Evolutionary conservation across 2,329 filamentous ascomycete genomes (phyloP), one percentile per base, ranked within the genome.

Genomic region (Colletotrichum lini): DNA sequence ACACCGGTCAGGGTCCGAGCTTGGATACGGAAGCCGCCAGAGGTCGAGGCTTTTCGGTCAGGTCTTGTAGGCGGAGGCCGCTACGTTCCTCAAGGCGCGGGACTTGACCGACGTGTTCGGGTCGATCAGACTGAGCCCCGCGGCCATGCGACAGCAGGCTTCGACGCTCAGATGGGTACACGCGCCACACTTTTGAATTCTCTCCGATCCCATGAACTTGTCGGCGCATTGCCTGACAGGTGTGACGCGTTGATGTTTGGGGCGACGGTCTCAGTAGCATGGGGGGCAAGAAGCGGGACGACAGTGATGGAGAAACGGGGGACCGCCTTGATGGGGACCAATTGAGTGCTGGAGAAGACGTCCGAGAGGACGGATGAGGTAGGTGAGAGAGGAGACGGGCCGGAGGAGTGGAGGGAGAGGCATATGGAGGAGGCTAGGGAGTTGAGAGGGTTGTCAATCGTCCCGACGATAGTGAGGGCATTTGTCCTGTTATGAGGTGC

Each of bases 51-150:
- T 40, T 38, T 38, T 30, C 9, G 53, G 35, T 6, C 53, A 18
- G 3, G 2, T 40, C 21, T 26, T 13, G 15, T 23, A 13, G 52
- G 47, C 52, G 16, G 16, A 38, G 35, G 35, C 9, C 35, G 35
- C 9, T 2, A 52, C 38, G 42, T 45, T 12, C 6, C 8, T 9
- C 6, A n/a, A 16, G n/a, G n/a, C 6, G 45, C 44, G 61, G 63
- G 42, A 18, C 4, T 50, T n/a, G 44, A 7, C 38, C 59, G 47
- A 6, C 15, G 38, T 26, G 16, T 23, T 12, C 2, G 26, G 23
- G 69, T 56, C 65, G 65, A 70, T 72, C 70, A 72, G n/a, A 66
- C 67, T 30, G 60, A 30, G 35, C 35, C 47, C 54, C 49, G 67
- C 42, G 10, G n/a, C 38, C 35, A 21, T 62, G 67, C 30, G 60